phyloP scores from a whole-genome alignment of 805 yeast species.

The Metschnikowia baotianmanensis region DNA sequence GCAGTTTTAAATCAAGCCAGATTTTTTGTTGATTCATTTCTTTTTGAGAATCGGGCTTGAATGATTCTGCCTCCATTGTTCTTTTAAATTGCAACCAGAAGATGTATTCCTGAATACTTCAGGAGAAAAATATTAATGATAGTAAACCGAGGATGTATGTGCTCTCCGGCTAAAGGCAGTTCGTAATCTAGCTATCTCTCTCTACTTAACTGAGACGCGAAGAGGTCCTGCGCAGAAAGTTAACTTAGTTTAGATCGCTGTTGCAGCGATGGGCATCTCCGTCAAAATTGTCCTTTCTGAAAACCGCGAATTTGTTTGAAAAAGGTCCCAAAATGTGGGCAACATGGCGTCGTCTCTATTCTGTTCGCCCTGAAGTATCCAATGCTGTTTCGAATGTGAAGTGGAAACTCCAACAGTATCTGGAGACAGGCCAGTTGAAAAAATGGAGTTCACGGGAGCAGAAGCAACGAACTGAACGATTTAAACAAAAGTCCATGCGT shows the following conservation, averaged over 20 bases:
- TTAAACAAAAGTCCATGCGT: slow-evolving; percentile 4
- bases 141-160: no score
- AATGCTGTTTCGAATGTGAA: slow-evolving; percentile 10
- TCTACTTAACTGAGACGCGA: slow-evolving; percentile 1
- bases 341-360: slow-evolving; percentile 1
- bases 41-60: background rate
- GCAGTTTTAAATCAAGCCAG: slow-evolving; percentile 55
- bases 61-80: background rate
- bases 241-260: background rate
- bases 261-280: no score
- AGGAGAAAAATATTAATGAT: no score
- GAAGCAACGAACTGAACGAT: slow-evolving; percentile 11
- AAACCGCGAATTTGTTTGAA: background rate
- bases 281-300: background rate
- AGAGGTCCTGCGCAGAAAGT: slow-evolving; percentile 1
- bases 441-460: slow-evolving; percentile 19
- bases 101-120: background rate
- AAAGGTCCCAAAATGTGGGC: background rate
- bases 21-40: slow-evolving; percentile 42
- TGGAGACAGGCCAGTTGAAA: slow-evolving; percentile 29
- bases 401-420: slow-evolving; percentile 27
- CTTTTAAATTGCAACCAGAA: background rate
- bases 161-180: no score
- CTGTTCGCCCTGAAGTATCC: background rate
- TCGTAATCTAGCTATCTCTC: no score